phyloP scores from a whole-genome alignment of 2,329 filamentous ascomycete genomes.

The Metarhizium rileyi region DNA sequence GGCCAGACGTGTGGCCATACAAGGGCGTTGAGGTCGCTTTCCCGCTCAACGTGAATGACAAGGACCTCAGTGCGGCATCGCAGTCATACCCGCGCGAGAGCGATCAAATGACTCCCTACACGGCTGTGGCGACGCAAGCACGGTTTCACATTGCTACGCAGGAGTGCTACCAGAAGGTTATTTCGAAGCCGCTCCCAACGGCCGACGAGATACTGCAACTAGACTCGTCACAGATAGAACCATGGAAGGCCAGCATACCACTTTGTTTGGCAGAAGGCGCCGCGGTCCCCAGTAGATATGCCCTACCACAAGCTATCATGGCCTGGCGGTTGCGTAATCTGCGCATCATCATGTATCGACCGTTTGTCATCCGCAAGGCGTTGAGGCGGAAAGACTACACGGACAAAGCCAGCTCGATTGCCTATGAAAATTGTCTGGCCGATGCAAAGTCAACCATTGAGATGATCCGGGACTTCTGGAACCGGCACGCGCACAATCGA shows the following conservation, averaged over 20 bases:
- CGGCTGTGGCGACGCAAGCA: conserved; percentile 32
- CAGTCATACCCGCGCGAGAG: conserved; percentile 23
- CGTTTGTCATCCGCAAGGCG: conserved; percentile 32
- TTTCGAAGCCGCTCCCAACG: conserved; percentile 32
- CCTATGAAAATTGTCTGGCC: conserved; percentile 24
- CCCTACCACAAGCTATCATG: conserved; percentile 31
- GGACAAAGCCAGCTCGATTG: conserved; percentile 12
- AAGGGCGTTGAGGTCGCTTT: conserved; percentile 31
- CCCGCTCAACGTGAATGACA: conserved; percentile 34
- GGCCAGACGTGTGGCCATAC: conserved; percentile 31
- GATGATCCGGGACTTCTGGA: conserved; percentile 29
- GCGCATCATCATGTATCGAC: conserved; percentile 37
- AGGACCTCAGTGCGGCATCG: conserved; percentile 25
- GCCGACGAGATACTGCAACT: conserved; percentile 30
- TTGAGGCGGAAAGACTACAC: conserved; percentile 13
- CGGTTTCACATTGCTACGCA: conserved; percentile 34
- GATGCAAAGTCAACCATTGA: conserved; percentile 31
- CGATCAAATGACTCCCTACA: conserved; percentile 31
- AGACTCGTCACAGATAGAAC: conserved; percentile 27
- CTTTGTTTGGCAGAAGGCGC: conserved; percentile 25
- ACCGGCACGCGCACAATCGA: conserved; percentile 24
- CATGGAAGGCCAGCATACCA: conserved; percentile 27
- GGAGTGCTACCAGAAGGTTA: conserved; percentile 34
- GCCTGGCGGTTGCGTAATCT: conserved; percentile 34
- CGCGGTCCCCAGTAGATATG: conserved; percentile 24